Evolutionary conservation across 345 rosid genomes (phyloP).

Genomic region (Xanthoceras sorbifolium): DNA sequence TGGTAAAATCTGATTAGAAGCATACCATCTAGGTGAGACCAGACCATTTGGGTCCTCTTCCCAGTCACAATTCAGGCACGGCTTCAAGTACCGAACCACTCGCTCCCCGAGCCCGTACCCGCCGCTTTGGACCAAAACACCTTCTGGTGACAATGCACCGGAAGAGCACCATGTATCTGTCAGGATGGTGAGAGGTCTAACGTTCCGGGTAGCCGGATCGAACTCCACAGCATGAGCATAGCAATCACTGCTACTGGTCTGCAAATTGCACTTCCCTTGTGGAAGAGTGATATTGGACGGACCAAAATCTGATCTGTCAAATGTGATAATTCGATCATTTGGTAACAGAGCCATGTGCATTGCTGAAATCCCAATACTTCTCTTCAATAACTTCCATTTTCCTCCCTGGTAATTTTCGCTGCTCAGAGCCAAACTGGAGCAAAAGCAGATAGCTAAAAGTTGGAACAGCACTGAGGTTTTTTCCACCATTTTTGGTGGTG

Average conservation of each 20-base stretch:
- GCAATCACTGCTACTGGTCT: constrained; percentile 25
- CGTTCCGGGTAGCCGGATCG: constrained; percentile 4
- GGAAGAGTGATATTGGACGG: constrained; percentile 29
- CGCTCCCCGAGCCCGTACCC: constrained; percentile 24
- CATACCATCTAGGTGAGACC: constrained; percentile 39
- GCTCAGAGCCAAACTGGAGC: constrained; percentile 4
- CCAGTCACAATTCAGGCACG: constrained; percentile 32
- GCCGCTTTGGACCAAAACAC: constrained; percentile 42
- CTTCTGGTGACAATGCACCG: constrained; percentile 25
- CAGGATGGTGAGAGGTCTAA: constrained; percentile 29
- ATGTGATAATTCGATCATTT: constrained; percentile 24
- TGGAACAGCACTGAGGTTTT: constrained; percentile 3
- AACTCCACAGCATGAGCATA: constrained; percentile 33
- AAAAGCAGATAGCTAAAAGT: constrained; percentile 9
- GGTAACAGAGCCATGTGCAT: constrained; percentile 39
- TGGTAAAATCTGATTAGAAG: constrained; percentile 39
- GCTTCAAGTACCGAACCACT: constrained; percentile 29
- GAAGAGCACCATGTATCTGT: constrained; percentile 43
- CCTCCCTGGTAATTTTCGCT: constrained; percentile 18
- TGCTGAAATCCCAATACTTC: constrained; percentile 33
- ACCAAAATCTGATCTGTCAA: constrained; percentile 27
- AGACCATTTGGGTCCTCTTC: constrained; percentile 13
- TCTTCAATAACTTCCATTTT: constrained; percentile 30
- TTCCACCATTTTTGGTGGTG: constrained; percentile 23
- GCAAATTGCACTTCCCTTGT: constrained; percentile 19